phyloP scores from a whole-genome alignment of 768 basidiomycete species.

The Boletus edulis region DNA sequence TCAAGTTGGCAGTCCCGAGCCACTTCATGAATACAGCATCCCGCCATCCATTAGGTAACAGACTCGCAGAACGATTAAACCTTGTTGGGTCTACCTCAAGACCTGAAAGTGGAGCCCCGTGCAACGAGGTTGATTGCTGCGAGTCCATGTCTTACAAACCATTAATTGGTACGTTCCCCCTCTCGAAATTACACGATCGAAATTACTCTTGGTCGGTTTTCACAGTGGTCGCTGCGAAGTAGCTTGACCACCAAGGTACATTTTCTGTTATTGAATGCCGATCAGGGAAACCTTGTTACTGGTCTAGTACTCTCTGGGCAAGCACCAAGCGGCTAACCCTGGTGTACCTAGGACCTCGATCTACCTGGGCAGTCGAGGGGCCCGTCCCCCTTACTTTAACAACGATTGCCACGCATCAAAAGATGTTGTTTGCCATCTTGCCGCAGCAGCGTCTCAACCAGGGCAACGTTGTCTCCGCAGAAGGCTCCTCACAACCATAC shows the following conservation, averaged over 20 bases:
- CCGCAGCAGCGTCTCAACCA: background rate
- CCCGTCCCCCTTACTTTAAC: background rate
- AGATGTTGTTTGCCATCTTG: background rate
- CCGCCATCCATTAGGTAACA: conserved; percentile 12
- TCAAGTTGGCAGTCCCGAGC: conserved; percentile 5
- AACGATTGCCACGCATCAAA: background rate
- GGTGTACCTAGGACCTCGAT: background rate
- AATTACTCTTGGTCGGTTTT: background rate
- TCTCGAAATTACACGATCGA: no score
- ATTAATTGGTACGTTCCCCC: background rate
- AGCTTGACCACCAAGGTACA: background rate
- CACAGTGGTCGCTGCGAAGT: conserved; percentile 7
- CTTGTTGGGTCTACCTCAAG: background rate
- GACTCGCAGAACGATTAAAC: background rate
- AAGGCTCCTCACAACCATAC: background rate
- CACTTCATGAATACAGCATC: conserved; percentile 18
- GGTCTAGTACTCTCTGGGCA: conserved; percentile 7
- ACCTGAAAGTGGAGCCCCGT: background rate
- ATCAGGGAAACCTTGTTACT: conserved; percentile 5
- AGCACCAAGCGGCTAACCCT: background rate
- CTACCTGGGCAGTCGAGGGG: background rate
- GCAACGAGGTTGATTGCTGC: conserved; percentile 13
- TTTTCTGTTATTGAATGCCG: background rate
- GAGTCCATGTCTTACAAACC: background rate
- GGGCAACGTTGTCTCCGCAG: background rate